Percentiles rank a stretch among this genome's conserved stretches.
These are phyloP conservation scores for Metschnikowia cubensis DNA, from an alignment of 805 yeast genomes.

Conservation along the genomic window DNA sequence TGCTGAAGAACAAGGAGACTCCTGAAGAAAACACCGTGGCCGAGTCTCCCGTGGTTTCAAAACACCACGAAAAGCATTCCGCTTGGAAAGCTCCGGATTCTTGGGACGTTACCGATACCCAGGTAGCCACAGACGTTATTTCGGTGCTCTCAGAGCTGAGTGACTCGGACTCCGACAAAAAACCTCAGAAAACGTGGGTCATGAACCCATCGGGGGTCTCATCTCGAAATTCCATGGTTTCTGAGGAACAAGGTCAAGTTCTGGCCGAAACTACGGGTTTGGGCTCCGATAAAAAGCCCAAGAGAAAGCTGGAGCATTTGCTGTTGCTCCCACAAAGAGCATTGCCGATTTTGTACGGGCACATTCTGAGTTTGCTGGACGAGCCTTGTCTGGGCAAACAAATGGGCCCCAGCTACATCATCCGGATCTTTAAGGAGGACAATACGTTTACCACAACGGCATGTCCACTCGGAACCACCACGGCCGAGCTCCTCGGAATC, in stretches of 20 bases:
- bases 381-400: not conserved
- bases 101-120: conserved; percentile 41
- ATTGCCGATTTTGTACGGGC: conserved; percentile 35
- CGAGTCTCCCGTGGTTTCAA: conserved; percentile 7
- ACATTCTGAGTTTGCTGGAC: conserved; percentile 5
- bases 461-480: conserved; percentile 73
- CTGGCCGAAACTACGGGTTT: not conserved
- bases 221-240: not conserved
- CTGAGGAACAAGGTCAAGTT: not conserved
- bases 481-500: conserved; percentile 64
- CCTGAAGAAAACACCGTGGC: not conserved
- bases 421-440: conserved; percentile 78
- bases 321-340: conserved; percentile 11
- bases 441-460: conserved; percentile 82
- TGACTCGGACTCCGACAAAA: conserved; percentile 7
- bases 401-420: conserved; percentile 41
- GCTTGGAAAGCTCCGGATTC: conserved; percentile 47
- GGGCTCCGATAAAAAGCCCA: conserved; percentile 6
- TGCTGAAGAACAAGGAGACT: not conserved
- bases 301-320: conserved; percentile 7
- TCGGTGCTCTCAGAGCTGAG: conserved; percentile 12
- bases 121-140: conserved; percentile 4
- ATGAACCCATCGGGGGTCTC: not conserved
- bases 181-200: not conserved
- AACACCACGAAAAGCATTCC: conserved; percentile 12